Percentiles rank a stretch among this genome's conserved stretches.
Evolutionary conservation across 2,329 filamentous ascomycete species (phyloP).

Genomic region (Alternaria sp.): DNA sequence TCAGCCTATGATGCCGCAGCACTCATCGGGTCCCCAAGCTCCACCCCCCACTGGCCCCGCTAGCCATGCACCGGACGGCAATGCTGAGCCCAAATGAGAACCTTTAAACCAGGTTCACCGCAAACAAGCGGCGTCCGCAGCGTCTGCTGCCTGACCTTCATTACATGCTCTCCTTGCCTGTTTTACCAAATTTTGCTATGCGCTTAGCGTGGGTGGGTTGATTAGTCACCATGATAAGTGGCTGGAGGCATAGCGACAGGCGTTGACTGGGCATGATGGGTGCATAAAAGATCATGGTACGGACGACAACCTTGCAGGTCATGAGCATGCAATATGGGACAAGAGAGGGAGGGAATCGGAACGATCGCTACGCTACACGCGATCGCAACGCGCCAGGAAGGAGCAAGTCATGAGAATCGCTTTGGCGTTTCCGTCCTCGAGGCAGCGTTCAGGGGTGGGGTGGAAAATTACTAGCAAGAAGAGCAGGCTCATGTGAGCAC

Average conservation of each 20-base stretch:
- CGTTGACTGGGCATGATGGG: constrained; percentile 38
- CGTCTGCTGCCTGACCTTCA: constrained; percentile 9
- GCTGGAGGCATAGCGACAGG: constrained; percentile 47
- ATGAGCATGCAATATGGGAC: constrained; percentile 1
- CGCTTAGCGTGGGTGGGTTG: constrained; percentile 41
- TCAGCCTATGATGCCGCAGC: constrained; percentile 52
- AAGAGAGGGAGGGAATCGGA: neutral
- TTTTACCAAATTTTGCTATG: constrained; percentile 31
- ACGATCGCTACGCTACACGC: constrained; percentile 6
- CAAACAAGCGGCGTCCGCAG: constrained; percentile 11
- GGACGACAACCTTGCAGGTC: neutral
- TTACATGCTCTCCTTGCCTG: constrained; percentile 14
- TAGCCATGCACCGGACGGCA: constrained; percentile 41
- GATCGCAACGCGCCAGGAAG: constrained; percentile 17
- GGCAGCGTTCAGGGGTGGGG: constrained; percentile 12
- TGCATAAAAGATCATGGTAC: constrained; percentile 19
- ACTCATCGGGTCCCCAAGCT: constrained; percentile 47
- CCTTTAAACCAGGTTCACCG: constrained; percentile 12
- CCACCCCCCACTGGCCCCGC: constrained; percentile 45
- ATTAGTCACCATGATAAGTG: constrained; percentile 26
- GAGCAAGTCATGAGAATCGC: constrained; percentile 17
- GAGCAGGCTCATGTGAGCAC: constrained; percentile 8
- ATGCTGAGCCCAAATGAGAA: constrained; percentile 49
- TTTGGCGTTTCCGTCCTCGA: constrained; percentile 18
- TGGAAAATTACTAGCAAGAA: constrained; percentile 13